Percentiles rank a stretch among this genome's conserved stretches.
Conservation (phyloP, 2,329 filamentous ascomycete genomes). For the Talaromyces sp. region DNA sequence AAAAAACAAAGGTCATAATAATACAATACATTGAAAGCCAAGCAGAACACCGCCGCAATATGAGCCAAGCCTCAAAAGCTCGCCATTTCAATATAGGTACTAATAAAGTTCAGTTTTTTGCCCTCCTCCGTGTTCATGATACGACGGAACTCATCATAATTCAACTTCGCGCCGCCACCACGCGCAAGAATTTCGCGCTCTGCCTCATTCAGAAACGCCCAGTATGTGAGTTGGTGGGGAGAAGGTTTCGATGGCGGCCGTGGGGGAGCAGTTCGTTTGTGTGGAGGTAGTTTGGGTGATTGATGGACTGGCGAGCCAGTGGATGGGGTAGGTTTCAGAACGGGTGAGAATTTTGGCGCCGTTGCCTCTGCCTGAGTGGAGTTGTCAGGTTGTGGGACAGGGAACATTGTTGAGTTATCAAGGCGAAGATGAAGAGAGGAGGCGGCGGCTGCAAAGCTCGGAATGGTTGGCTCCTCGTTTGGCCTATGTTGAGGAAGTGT, state of each 20-base stretch:
- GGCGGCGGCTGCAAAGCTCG: conserved; percentile 23
- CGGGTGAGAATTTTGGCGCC: conserved; percentile 30
- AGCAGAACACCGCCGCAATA: too few species aligned
- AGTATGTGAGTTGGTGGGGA: conserved; percentile 40
- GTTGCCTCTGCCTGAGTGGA: conserved; percentile 29
- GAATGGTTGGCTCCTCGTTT: conserved; percentile 27
- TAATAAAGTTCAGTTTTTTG: conserved; percentile 70
- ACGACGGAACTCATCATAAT: conserved; percentile 70
- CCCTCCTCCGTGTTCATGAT: conserved; percentile 66
- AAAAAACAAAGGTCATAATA: too few species aligned
- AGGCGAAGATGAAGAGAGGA: conserved; percentile 36
- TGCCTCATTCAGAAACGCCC: conserved; percentile 53
- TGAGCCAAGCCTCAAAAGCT: conserved; percentile 42
- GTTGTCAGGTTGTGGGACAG: conserved; percentile 29
- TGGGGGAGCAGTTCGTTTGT: conserved; percentile 14
- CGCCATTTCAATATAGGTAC: conserved; percentile 81
- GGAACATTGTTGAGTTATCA: conserved; percentile 27
- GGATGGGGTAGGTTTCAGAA: conserved; percentile 31
- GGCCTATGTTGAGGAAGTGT: conserved; percentile 46
- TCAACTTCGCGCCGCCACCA: conserved; percentile 68
- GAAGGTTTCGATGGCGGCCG: conserved; percentile 22
- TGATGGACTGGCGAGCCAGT: conserved; percentile 8
- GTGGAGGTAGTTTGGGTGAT: conserved; percentile 17
- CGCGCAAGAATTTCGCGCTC: conserved; percentile 67
- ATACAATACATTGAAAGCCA: too few species aligned